phyloP scores from a whole-genome alignment of 2,329 filamentous ascomycete species.

The Camillea tinctor region DNA sequence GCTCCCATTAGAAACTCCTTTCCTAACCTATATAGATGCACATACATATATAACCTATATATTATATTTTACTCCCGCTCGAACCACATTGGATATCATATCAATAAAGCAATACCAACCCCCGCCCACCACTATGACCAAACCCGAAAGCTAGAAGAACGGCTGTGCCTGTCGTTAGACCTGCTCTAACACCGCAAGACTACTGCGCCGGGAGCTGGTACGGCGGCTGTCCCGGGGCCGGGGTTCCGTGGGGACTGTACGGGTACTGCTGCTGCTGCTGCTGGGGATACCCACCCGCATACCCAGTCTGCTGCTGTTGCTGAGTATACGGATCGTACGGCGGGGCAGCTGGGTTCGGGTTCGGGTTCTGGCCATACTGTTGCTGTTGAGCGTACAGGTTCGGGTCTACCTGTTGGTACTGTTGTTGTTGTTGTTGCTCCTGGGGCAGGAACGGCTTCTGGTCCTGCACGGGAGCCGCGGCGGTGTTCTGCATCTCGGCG shows the following conservation, averaged over 20 bases:
- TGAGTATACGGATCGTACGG: slow-evolving; percentile 18
- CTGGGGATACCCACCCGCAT: slow-evolving; percentile 16
- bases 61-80: too few species aligned
- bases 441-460: too few species aligned
- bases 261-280: slow-evolving; percentile 14
- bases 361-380: slow-evolving; percentile 10
- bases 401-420: slow-evolving; percentile 14
- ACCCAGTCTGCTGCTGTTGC: slow-evolving; percentile 21
- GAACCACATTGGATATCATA: too few species aligned
- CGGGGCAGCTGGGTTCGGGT: slow-evolving; percentile 1
- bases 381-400: slow-evolving; percentile 1
- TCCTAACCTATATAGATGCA: too few species aligned
- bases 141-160: too few species aligned
- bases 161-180: not conserved
- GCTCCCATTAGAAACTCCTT: too few species aligned
- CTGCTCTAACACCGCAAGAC: not conserved
- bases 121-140: not conserved
- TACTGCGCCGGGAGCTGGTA: slow-evolving; percentile 20
- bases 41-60: too few species aligned
- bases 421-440: slow-evolving; percentile 20
- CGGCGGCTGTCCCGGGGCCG: slow-evolving; percentile 19
- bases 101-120: too few species aligned
- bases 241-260: slow-evolving; percentile 20
- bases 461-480: not conserved
- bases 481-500: not conserved